phyloP scores from a whole-genome alignment of 306 rosid species.

The Prunus dulcis region DNA sequence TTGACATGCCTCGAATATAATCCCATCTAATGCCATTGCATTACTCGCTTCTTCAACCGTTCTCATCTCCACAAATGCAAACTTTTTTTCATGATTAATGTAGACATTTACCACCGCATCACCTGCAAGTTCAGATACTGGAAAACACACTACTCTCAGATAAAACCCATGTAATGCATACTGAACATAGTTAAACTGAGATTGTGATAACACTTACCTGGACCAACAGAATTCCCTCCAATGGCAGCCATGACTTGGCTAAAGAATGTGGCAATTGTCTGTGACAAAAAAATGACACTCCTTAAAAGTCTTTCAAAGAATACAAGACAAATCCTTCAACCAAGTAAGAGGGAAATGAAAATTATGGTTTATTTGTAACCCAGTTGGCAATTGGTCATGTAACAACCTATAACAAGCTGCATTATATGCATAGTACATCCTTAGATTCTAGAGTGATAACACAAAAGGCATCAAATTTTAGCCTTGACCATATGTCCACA shows the following conservation, averaged over 20 bases:
- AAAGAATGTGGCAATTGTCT: slow-evolving; percentile 77
- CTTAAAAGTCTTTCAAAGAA: slow-evolving; percentile 21
- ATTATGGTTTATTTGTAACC: not conserved
- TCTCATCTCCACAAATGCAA: slow-evolving; percentile 92
- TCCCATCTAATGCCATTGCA: slow-evolving; percentile 91
- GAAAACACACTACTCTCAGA: slow-evolving; percentile 21
- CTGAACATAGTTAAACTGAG: not conserved
- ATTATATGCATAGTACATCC: not conserved
- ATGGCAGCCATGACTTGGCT: slow-evolving; percentile 75
- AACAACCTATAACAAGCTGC: not conserved
- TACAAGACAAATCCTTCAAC: slow-evolving; percentile 9
- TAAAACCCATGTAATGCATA: slow-evolving; percentile 12
- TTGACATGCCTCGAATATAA: slow-evolving; percentile 61
- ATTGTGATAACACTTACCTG: slow-evolving; percentile 40
- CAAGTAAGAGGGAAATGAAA: slow-evolving; percentile 4
- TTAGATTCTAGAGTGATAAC: not conserved
- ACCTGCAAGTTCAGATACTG: slow-evolving; percentile 45
- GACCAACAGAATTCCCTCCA: slow-evolving; percentile 76
- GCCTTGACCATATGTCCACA: not conserved
- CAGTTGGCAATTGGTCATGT: not conserved
- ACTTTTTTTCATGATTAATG: slow-evolving; percentile 84
- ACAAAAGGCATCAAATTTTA: not conserved
- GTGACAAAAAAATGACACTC: slow-evolving; percentile 23
- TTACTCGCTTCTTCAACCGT: slow-evolving; percentile 89
- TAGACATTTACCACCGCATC: slow-evolving; percentile 84